Evolutionary conservation across 2,329 filamentous ascomycete species (phyloP).

Genomic region (Fusarium gaditjirri): DNA sequence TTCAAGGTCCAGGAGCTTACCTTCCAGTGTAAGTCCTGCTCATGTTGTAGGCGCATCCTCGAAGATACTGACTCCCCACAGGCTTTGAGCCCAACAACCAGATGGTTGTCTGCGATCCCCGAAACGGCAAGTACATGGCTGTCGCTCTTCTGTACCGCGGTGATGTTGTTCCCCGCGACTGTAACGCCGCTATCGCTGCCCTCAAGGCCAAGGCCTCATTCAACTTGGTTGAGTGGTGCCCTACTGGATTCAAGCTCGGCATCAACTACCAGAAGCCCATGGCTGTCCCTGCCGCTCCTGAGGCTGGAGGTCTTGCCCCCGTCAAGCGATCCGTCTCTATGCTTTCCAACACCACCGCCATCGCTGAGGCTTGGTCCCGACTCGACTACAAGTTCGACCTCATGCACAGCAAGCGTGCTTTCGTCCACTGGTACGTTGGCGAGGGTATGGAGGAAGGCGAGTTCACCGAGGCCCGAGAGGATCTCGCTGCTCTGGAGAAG

Average conservation of each 20-base stretch:
- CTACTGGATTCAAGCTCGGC: slow-evolving; percentile 79
- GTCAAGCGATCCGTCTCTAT: slow-evolving; percentile 74
- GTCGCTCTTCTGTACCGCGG: slow-evolving; percentile 78
- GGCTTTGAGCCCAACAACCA: slow-evolving; percentile 83
- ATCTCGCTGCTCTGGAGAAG: slow-evolving; percentile 85
- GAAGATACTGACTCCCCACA: slow-evolving; percentile 49
- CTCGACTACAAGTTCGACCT: slow-evolving; percentile 81
- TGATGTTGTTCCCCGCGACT: slow-evolving; percentile 76
- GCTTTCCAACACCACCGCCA: slow-evolving; percentile 80
- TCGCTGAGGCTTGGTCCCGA: slow-evolving; percentile 77
- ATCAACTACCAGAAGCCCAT: slow-evolving; percentile 79
- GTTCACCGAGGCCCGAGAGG: slow-evolving; percentile 88
- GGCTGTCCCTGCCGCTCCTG: slow-evolving; percentile 63
- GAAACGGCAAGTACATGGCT: slow-evolving; percentile 82
- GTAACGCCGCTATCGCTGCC: slow-evolving; percentile 71
- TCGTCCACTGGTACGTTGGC: slow-evolving; percentile 84
- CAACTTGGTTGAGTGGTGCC: slow-evolving; percentile 81
- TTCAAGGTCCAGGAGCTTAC: slow-evolving; percentile 85
- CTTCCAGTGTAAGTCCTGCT: slow-evolving; percentile 70
- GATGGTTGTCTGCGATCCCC: slow-evolving; percentile 80
- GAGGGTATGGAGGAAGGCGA: slow-evolving; percentile 95
- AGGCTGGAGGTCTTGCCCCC: slow-evolving; percentile 68
- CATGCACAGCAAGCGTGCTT: slow-evolving; percentile 82
- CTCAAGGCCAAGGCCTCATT: slow-evolving; percentile 78
- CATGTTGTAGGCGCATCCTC: neutral